Percentiles rank a stretch among this genome's conserved stretches.
Conservation (phyloP, 2,329 filamentous ascomycete species). For the Fusarium marasasianum region DNA sequence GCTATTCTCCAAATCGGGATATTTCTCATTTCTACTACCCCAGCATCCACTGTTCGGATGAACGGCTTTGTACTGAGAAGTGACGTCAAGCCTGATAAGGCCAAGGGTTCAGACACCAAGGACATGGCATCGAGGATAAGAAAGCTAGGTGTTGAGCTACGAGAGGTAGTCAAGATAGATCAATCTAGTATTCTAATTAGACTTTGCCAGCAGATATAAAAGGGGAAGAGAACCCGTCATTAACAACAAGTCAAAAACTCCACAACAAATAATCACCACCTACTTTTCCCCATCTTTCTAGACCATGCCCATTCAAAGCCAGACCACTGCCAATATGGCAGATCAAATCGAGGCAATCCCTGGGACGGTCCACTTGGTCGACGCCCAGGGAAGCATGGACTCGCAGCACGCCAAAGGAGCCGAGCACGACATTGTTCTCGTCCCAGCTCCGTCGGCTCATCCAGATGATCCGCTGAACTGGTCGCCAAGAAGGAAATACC, state of each 20-base stretch:
- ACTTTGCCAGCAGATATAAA: background rate
- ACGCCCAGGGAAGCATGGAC: background rate
- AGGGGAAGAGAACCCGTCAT: background rate
- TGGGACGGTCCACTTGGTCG: background rate
- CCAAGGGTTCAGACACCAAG: background rate
- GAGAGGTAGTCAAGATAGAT: background rate
- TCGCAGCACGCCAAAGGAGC: background rate
- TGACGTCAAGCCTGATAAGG: background rate
- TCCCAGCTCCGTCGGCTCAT: background rate
- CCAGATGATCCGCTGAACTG: background rate
- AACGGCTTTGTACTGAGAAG: background rate
- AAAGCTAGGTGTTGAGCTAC: background rate
- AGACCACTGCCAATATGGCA: background rate
- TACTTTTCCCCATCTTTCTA: background rate
- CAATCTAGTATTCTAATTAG: background rate
- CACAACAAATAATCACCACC: background rate
- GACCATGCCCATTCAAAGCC: background rate
- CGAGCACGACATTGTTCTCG: background rate
- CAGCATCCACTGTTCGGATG: background rate
- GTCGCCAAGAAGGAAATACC: background rate
- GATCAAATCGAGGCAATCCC: background rate
- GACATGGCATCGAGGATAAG: background rate
- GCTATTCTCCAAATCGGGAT: background rate
- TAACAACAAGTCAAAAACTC: background rate
- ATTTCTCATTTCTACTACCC: background rate